phyloP scores from a whole-genome alignment of 768 basidiomycete species.

The Hemileccinum rubropunctum region DNA sequence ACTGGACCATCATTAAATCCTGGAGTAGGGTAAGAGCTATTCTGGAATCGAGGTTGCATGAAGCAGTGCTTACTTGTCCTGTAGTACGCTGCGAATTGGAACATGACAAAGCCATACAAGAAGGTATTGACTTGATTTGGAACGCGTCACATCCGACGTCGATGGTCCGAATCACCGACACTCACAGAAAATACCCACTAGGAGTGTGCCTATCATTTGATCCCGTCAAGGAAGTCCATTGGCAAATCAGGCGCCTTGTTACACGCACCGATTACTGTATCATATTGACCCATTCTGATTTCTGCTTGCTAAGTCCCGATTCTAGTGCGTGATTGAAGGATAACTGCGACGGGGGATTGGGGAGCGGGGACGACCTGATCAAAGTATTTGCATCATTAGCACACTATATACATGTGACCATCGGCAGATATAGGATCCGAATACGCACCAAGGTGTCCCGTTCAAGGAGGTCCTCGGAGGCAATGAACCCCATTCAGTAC shows the following conservation, averaged over 20 bases:
- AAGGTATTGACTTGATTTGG: constrained; percentile 13
- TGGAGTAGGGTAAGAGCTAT: background rate
- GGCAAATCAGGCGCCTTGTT: background rate
- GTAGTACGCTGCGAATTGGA: constrained; percentile 40
- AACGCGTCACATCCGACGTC: background rate
- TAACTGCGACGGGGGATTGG: too few species aligned
- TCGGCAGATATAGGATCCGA: too few species aligned
- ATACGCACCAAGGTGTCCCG: too few species aligned
- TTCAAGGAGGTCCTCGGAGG: too few species aligned
- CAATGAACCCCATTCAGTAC: too few species aligned
- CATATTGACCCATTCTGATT: background rate
- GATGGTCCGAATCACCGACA: background rate
- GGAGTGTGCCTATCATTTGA: constrained; percentile 10
- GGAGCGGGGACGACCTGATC: too few species aligned
- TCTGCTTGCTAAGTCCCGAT: too few species aligned
- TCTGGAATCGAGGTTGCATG: background rate
- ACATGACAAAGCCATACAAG: constrained; percentile 40
- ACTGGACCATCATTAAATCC: constrained; percentile 10
- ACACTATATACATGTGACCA: too few species aligned
- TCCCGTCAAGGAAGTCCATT: background rate
- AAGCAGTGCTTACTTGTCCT: constrained; percentile 12
- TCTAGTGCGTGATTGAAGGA: too few species aligned
- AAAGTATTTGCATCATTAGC: too few species aligned
- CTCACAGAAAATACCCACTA: constrained; percentile 15
- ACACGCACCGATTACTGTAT: background rate